phyloP scores from a whole-genome alignment of 164 flowering plant species.

The Magnolia officinalis region DNA sequence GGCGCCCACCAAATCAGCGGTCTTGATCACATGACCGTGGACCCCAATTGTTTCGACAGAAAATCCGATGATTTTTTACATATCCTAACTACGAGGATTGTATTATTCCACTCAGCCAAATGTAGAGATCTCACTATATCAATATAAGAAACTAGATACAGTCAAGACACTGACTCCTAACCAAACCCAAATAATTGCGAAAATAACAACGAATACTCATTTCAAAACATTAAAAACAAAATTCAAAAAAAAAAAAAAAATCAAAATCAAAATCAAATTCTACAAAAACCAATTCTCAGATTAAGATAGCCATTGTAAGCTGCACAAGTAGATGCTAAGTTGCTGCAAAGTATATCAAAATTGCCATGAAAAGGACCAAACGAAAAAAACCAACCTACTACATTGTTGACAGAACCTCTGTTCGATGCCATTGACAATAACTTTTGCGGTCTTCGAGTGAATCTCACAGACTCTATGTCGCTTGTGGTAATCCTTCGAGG shows the following conservation, averaged over 20 bases:
- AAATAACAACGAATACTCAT: no score
- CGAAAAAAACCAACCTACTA: slow-evolving; percentile 47
- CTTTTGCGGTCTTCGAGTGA: slow-evolving; percentile 78
- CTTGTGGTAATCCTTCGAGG: slow-evolving; percentile 83
- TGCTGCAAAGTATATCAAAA: no score
- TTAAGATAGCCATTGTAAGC: not conserved
- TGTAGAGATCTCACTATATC: not conserved
- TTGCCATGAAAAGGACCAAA: not conserved
- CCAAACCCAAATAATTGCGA: no score
- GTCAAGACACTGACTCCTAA: no score
- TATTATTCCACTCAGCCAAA: not conserved
- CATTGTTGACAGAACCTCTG: slow-evolving; percentile 89
- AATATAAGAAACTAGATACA: not conserved
- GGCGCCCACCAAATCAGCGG: not conserved
- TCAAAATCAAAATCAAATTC: not conserved
- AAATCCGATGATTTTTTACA: not conserved
- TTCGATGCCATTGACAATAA: slow-evolving; percentile 67
- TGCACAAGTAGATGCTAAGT: no score
- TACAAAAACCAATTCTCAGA: no score
- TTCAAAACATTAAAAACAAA: no score
- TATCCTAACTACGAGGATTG: not conserved
- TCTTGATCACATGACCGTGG: not conserved
- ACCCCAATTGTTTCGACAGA: not conserved
- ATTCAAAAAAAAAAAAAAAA: slow-evolving; percentile 24
- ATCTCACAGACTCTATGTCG: slow-evolving; percentile 81